A percentile compares a stretch with the other conserved stretches of the same genome.
Conservation (phyloP, 1,284 basidiomycete species). For the Psilocybe mexicana region DNA sequence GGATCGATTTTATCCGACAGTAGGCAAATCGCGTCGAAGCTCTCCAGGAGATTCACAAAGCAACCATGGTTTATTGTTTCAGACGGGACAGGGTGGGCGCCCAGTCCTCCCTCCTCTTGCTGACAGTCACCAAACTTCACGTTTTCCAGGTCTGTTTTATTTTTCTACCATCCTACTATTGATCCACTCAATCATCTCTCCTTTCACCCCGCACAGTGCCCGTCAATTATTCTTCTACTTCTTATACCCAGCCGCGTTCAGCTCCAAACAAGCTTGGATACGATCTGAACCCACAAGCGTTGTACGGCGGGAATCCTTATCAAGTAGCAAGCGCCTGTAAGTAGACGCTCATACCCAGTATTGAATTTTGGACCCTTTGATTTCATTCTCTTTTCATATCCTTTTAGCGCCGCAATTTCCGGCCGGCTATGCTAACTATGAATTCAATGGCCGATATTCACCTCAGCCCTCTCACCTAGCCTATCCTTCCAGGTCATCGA, state of each 20-base stretch:
- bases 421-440: conserved; percentile 47
- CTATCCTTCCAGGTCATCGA: conserved; percentile 49
- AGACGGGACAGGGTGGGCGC: conserved; percentile 82
- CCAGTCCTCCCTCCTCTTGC: conserved; percentile 82
- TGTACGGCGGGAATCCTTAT: conserved; percentile 46
- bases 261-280: conserved; percentile 49
- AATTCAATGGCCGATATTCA: conserved; percentile 61
- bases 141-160: conserved; percentile 80
- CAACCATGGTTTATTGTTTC: conserved; percentile 57
- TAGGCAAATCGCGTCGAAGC: conserved; percentile 60
- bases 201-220: conserved; percentile 48
- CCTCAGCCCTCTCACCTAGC: conserved; percentile 46
- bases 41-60: conserved; percentile 59
- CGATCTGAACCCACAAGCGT: conserved; percentile 50
- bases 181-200: conserved; percentile 54
- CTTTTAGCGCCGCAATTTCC: conserved; percentile 45
- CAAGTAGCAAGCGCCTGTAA: conserved; percentile 48
- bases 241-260: conserved; percentile 63
- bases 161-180: conserved; percentile 47
- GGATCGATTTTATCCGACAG: conserved; percentile 56
- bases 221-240: conserved; percentile 52
- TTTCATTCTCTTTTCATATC: conserved; percentile 35
- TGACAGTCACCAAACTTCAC: conserved; percentile 81
- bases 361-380: conserved; percentile 23
- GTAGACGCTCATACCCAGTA: conserved; percentile 26